Percentiles rank a stretch among this genome's conserved stretches.
phyloP scores from a whole-genome alignment of 305 asterid genomes.

The Solanum hybrid region DNA sequence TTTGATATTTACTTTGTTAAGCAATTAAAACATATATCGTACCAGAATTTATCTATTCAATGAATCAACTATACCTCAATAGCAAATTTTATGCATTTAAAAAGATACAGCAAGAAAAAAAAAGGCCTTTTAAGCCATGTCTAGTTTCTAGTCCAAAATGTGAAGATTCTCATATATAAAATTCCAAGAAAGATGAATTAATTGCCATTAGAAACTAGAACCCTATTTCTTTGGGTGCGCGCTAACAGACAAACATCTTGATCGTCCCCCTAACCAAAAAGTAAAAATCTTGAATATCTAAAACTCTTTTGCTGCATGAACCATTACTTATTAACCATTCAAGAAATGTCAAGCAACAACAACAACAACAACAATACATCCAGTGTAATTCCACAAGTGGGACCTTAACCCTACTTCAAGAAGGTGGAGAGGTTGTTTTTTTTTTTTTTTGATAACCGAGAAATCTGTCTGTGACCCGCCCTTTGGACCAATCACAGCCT shows the following conservation, averaged over 20 bases:
- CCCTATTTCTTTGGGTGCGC: neutral
- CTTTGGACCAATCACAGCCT: too few relatives aligned
- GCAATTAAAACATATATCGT: neutral
- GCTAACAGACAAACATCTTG: neutral
- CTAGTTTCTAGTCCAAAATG: neutral
- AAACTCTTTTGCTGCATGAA: neutral
- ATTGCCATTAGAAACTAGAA: neutral
- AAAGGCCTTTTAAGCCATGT: neutral
- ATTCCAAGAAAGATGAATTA: neutral
- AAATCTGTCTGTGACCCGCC: too few relatives aligned
- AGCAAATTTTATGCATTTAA: neutral
- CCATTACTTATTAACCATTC: neutral
- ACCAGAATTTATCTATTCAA: neutral
- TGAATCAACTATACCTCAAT: neutral
- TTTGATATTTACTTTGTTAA: neutral
- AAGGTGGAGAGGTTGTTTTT: neutral
- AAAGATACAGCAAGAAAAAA: neutral
- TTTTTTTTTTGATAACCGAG: too few relatives aligned
- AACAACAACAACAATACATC: neutral
- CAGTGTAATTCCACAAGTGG: neutral
- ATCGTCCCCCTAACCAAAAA: neutral
- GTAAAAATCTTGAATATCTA: neutral
- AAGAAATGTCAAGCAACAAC: neutral
- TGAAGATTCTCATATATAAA: neutral
- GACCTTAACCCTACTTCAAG: neutral